Base-by-base conservation (phyloP, 768 basidiomycete genomes). In the Pholiota molesta region DNA sequence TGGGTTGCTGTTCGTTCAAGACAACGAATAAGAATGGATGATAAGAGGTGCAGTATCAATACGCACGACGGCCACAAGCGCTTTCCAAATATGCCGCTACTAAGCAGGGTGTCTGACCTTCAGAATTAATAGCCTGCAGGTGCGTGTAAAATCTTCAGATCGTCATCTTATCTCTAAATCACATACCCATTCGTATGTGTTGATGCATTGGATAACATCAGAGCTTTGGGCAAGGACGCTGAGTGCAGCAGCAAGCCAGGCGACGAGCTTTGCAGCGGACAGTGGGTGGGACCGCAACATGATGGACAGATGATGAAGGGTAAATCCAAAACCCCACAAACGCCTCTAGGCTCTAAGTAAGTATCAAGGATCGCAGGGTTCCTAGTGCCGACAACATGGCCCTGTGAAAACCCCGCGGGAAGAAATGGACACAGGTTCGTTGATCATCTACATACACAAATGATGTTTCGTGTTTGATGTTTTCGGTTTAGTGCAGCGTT, bases 21-120 rank as follows among this genome's bases (percentile, higher is more conserved):
- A 28, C n/a, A 26, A 23, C n/a, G 49, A 21, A 55, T 51, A 59
- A 11, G 45, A 58, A 56, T 47, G 37, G 39, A 17, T 28, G 10
- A 44, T 2, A 47, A n/a, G 29, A 5, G 42, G 35, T 17, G 23
- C 11, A 21, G 16, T 14, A 52, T n/a, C 10, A 9, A 19, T 14
- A 66, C 68, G 53, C 60, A 71, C 68, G 65, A 42, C 35, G 56
- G 17, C 69, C 73, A 57, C 85, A 87, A 0, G 69, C 72, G 39
- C 73, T 76, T 66, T 82, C 79, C 10, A 86, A 71, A 70, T 79
- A 83, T 1, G 85, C 79, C 8, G 79, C 74, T 31, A 86, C 76
- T 9, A 79, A 29, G 61, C 85, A 87, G 23, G 85, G 84, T 23
- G 74, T 83, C 65, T 86, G 85, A 39, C 61, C 55, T 39, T 62